Evolutionary conservation across 257 asterid species (phyloP), one percentile per base, ranked within the genome.

Genomic region (Solanum pimpinellifolium): DNA sequence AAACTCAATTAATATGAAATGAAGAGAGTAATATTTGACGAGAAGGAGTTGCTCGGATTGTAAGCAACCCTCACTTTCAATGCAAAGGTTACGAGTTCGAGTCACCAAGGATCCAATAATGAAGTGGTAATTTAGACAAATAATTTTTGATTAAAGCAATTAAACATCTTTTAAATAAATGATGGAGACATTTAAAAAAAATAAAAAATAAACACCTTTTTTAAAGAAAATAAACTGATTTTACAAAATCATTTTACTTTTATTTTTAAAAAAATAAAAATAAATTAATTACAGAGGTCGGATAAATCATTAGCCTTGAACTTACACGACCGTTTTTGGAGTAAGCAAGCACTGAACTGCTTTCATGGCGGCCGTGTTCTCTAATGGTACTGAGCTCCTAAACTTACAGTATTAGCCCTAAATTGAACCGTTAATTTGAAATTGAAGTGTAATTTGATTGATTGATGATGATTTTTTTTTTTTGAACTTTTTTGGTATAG

Each of bases 401-500:
- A 60, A n/a, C 2, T n/a, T 25, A 29, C 73, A 29, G 4, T 0
- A 27, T 35, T 46, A 1, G 3, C 3, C 10, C 15, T 77, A n/a
- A 77, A 25, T 9, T 85, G 74, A 65, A 52, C 68, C 13, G 4
- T n/a, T n/a, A 4, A 13, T 42, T 77, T n/a, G 74, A 13, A 9
- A 39, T 14, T 44, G 14, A 46, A 15, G 15, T 44, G 41, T 18
- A 47, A 21, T 29, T 52, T 74, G 41, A 49, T 16, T 80, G 85
- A 80, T 80, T 29, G 12, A 80, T 47, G 49, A 29, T 31, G 29
- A 7, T 66, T 66, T 66, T 72, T 25, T 5, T 33, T 12, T 33
- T 16, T 2, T 0, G 0, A 14, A 27, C 37, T 15, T 16, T 3
- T 80, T 60, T 78, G 44, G 27, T 80, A 65, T 95, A 97, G 98